Conservation (phyloP, 2,329 filamentous ascomycete species). For the Colletotrichum noveboracense region DNA sequence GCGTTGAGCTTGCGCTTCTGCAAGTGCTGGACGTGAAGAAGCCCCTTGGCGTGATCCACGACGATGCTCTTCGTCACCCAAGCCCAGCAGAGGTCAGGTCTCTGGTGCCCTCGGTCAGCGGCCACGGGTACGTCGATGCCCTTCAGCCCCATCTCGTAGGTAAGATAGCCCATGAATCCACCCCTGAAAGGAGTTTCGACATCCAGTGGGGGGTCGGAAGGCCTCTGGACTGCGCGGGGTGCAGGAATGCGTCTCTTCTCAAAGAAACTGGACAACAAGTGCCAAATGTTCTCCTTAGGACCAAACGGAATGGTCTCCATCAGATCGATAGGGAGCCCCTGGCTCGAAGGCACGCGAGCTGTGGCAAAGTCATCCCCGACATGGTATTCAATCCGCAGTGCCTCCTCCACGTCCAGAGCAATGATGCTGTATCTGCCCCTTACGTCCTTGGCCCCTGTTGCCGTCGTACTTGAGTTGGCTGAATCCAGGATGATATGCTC, state of each 20-base stretch:
- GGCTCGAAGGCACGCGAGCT: slow-evolving; percentile 25
- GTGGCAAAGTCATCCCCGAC: slow-evolving; percentile 50
- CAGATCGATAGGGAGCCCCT: slow-evolving; percentile 20
- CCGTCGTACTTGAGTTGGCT: slow-evolving; percentile 55
- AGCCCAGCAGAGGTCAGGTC: slow-evolving; percentile 76
- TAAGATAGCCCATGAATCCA: slow-evolving; percentile 83
- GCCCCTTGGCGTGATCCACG: slow-evolving; percentile 70
- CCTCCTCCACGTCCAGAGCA: slow-evolving; percentile 65
- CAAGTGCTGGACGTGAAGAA: slow-evolving; percentile 73
- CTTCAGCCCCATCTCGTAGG: slow-evolving; percentile 80
- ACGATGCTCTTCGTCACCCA: slow-evolving; percentile 82
- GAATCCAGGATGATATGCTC: slow-evolving; percentile 66
- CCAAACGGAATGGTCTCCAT: slow-evolving; percentile 33
- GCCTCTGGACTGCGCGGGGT: background rate
- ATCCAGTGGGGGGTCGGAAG: background rate
- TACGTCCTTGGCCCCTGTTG: slow-evolving; percentile 45
- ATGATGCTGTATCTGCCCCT: slow-evolving; percentile 76
- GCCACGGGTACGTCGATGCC: slow-evolving; percentile 55
- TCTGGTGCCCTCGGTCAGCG: slow-evolving; percentile 38
- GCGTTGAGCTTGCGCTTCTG: slow-evolving; percentile 26
- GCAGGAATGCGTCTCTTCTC: slow-evolving; percentile 29
- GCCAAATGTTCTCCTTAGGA: slow-evolving; percentile 48
- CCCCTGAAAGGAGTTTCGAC: slow-evolving; percentile 70
- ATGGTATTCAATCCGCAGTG: slow-evolving; percentile 63
- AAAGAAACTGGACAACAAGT: slow-evolving; percentile 53